Conservation (phyloP, 441 rosid species). For the Arabidopsis lyrata region DNA sequence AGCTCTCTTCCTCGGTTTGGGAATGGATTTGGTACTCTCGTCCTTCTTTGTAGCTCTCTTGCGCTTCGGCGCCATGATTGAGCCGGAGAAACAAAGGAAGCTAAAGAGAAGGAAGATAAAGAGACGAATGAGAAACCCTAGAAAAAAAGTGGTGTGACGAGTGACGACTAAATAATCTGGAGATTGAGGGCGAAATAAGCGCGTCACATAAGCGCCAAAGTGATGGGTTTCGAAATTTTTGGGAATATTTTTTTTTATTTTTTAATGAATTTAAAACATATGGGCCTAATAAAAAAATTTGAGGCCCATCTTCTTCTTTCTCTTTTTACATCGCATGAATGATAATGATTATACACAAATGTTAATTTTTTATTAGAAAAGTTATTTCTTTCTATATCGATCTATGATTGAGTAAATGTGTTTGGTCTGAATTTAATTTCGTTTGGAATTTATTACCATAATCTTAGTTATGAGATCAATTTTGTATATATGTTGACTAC, state of each 20-base stretch:
- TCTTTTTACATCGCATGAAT: neutral
- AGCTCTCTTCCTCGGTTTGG: neutral
- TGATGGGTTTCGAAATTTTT: neutral
- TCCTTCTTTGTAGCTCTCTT: neutral
- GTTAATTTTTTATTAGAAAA: no score
- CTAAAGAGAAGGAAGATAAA: neutral
- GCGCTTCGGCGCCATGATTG: slow-evolving; percentile 29
- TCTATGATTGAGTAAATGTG: no score
- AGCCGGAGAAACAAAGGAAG: slow-evolving; percentile 2
- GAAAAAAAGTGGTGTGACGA: neutral
- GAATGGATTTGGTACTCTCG: neutral
- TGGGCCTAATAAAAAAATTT: neutral
- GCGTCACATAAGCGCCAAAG: neutral
- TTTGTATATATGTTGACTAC: neutral
- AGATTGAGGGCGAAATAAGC: neutral
- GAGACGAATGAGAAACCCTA: neutral
- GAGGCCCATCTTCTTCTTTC: neutral
- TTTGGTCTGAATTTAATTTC: no score
- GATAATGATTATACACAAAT: no score
- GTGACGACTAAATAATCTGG: neutral
- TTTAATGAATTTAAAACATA: neutral
- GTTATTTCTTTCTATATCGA: no score
- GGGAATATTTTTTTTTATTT: neutral
- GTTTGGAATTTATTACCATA: no score
- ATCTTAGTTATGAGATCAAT: no score